Percentiles rank a stretch among this genome's conserved stretches.
phyloP scores from a whole-genome alignment of 164 flowering plant genomes.

The Cinnamomum micranthum region DNA sequence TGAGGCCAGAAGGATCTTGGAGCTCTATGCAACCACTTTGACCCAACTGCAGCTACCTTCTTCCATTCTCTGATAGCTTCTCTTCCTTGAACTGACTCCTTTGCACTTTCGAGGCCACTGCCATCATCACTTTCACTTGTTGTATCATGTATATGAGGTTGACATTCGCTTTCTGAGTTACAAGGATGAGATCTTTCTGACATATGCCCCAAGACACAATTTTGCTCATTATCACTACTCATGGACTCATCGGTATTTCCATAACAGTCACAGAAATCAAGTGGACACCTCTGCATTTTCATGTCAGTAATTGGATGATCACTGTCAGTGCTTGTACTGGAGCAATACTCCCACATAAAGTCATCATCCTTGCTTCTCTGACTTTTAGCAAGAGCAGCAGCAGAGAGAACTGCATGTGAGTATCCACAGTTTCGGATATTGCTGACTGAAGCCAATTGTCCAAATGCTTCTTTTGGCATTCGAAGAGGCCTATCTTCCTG shows the following conservation, averaged over 20 bases:
- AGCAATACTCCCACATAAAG: slow-evolving; percentile 46
- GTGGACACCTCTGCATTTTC: slow-evolving; percentile 49
- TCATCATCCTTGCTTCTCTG: slow-evolving; percentile 23
- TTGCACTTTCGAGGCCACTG: background rate
- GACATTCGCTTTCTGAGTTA: slow-evolving; percentile 22
- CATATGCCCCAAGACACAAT: slow-evolving; percentile 24
- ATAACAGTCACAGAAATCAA: slow-evolving; percentile 33
- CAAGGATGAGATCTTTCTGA: slow-evolving; percentile 18
- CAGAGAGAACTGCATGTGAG: slow-evolving; percentile 16
- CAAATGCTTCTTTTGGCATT: slow-evolving; percentile 79
- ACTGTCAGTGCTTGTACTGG: slow-evolving; percentile 68
- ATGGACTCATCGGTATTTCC: slow-evolving; percentile 48
- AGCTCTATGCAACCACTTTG: slow-evolving; percentile 30
- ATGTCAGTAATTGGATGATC: slow-evolving; percentile 58
- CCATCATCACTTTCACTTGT: slow-evolving; percentile 11
- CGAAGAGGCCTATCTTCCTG: slow-evolving; percentile 81
- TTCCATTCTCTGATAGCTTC: slow-evolving; percentile 21
- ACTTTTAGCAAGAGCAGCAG: slow-evolving; percentile 24
- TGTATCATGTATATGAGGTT: slow-evolving; percentile 11
- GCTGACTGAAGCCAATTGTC: slow-evolving; percentile 38
- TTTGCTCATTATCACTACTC: slow-evolving; percentile 54
- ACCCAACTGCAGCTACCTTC: slow-evolving; percentile 14
- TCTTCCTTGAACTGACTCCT: slow-evolving; percentile 16
- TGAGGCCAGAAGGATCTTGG: slow-evolving; percentile 77
- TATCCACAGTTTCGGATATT: slow-evolving; percentile 16